Evolutionary conservation across 768 basidiomycete genomes (phyloP), one percentile per base, ranked within the genome.

Genomic region (Tricholoma matsutake): DNA sequence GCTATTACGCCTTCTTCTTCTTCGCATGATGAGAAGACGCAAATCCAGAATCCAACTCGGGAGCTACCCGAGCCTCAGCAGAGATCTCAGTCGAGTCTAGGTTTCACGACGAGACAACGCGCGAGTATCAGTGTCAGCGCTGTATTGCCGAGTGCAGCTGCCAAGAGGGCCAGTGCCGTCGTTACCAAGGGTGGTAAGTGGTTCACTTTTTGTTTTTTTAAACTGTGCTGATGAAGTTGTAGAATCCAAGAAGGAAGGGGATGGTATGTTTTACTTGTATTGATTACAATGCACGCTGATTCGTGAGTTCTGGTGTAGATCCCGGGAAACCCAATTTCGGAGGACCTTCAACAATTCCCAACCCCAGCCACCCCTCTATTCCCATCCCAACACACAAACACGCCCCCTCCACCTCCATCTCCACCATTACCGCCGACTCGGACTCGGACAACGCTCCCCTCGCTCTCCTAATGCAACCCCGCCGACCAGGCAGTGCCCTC

Each of bases 401-500:
- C 3, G 22, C 22, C 22, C 22, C 59, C 35, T 6, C 20, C 56
- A 29, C 32, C 52, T 34, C 62, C 64, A n/a, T 54, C 64, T 20
- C 67, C 73, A 18, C 51, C 51, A n/a, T 28, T 6, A 72, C 72
- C 5, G 69, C 76, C 49, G 75, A 63, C 65, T 78, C 78, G 34
- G 82, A 80, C 22, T 25, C 22, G 25, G 85, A 83, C 56, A 82
- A 88, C 60, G 81, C 85, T 1, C 91, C 90, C 11, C 78, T 93
- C 35, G 86, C 87, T 0, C 78, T 75, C 1, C 76, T 91, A 35
- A 74, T 89, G 6, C 77, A 78, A 0, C 89, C 90, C 10, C 81
- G 78, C 53, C 80, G 91, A 35, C 89, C 90, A 14, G 88, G 87
- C 16, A 89, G 86, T 63, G 79, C 87, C 16, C 71, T 80, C 61